Percentiles rank a stretch among this genome's conserved stretches.
phyloP scores from a whole-genome alignment of 129 eudicot genomes.

The Oenanthe sinensis region DNA sequence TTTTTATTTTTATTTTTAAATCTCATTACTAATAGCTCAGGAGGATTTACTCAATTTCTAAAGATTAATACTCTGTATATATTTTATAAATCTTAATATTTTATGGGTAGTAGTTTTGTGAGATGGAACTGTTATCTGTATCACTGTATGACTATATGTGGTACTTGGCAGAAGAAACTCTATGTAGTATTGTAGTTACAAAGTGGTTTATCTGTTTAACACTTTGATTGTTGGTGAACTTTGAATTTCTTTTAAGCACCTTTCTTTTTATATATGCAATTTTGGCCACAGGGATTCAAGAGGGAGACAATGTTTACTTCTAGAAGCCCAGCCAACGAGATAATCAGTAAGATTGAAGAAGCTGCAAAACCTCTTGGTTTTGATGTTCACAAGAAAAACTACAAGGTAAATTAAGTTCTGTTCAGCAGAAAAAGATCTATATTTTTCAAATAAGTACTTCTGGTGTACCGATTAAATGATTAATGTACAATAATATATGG shows the following conservation, averaged over 20 bases:
- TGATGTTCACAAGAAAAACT: conserved; percentile 85
- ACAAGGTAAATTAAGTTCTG: conserved; percentile 46
- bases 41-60: background rate
- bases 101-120: background rate
- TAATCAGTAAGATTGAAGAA: conserved; percentile 73
- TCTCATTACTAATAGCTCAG: background rate
- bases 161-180: background rate
- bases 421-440: background rate
- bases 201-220: background rate
- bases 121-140: background rate
- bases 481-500: background rate
- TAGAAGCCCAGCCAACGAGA: conserved; percentile 74
- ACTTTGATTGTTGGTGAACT: background rate
- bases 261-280: background rate
- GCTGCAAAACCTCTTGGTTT: conserved; percentile 85
- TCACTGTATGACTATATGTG: background rate
- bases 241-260: background rate
- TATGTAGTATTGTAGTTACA: background rate
- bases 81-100: background rate
- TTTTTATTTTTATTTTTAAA: background rate
- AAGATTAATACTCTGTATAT: background rate
- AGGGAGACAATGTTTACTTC: conserved; percentile 98
- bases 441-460: background rate
- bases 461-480: background rate
- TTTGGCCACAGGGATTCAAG: conserved; percentile 57